A percentile compares a stretch with the other conserved stretches of the same genome.
These are phyloP conservation scores for Flaveria brownii DNA, from an alignment of 129 eudicot genomes.

Conservation along the genomic window DNA sequence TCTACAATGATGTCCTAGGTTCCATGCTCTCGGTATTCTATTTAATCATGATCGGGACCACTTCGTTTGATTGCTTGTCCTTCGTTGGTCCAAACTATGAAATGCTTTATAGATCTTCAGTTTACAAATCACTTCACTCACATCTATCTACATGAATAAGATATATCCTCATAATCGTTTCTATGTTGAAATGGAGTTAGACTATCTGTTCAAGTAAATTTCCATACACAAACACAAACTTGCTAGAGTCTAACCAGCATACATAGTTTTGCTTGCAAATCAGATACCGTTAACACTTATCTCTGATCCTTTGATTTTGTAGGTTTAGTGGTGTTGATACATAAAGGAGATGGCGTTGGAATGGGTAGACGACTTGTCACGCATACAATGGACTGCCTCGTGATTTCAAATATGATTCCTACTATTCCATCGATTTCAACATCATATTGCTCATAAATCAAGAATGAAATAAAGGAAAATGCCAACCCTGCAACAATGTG, in stretches of 20 bases:
- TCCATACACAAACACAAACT: slow-evolving; percentile 20
- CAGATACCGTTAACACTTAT: slow-evolving; percentile 23
- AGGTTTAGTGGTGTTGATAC: slow-evolving; percentile 33
- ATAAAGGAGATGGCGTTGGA: slow-evolving; percentile 42
- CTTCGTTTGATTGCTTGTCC: not conserved
- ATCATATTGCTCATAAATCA: slow-evolving; percentile 81
- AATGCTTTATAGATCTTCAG: not conserved
- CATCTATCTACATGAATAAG: not conserved
- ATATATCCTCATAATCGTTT: not conserved
- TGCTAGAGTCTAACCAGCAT: slow-evolving; percentile 14
- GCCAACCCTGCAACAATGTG: slow-evolving; percentile 56
- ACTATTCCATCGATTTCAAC: slow-evolving; percentile 60
- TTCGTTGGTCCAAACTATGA: not conserved
- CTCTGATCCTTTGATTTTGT: slow-evolving; percentile 31
- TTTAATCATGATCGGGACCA: not conserved
- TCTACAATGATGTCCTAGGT: not conserved
- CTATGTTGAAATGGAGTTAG: slow-evolving; percentile 16
- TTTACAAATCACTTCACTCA: not conserved
- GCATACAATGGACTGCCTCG: slow-evolving; percentile 29
- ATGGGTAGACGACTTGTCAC: slow-evolving; percentile 43
- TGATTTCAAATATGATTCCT: slow-evolving; percentile 29
- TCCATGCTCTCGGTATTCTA: not conserved
- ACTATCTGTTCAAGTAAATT: slow-evolving; percentile 22
- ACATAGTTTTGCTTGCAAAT: slow-evolving; percentile 10
- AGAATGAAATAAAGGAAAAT: slow-evolving; percentile 58